Conservation (phyloP, 2,329 filamentous ascomycete species). For the Fusarium decemcellulare region DNA sequence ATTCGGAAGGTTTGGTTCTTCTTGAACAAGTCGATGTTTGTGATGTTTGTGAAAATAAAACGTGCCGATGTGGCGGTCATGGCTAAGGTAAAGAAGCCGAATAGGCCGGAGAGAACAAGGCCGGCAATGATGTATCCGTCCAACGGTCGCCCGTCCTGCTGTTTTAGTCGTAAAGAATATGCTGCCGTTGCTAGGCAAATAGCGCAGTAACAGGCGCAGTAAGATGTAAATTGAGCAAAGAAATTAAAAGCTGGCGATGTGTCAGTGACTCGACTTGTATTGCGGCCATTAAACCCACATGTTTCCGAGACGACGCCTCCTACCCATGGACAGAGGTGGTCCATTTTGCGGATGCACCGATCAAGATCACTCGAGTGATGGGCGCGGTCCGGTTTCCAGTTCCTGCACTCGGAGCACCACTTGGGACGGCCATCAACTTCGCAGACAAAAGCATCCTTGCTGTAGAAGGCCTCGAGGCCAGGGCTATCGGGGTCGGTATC, state of each 20-base stretch:
- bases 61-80: constrained; percentile 83
- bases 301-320: constrained; percentile 92
- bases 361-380: constrained; percentile 89
- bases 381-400: constrained; percentile 89
- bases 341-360: constrained; percentile 90
- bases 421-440: constrained; percentile 86
- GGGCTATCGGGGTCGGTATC: constrained; percentile 72
- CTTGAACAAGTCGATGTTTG: constrained; percentile 85
- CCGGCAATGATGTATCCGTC: constrained; percentile 77
- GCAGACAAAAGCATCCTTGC: constrained; percentile 86
- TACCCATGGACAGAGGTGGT: constrained; percentile 98
- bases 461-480: constrained; percentile 83
- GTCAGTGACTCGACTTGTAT: constrained; percentile 3
- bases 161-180: constrained; percentile 72
- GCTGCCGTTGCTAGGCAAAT: constrained; percentile 75
- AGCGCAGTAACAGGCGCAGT: constrained; percentile 77
- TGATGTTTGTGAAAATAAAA: constrained; percentile 80
- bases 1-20: constrained; percentile 77
- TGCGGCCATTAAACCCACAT: constrained; percentile 57
- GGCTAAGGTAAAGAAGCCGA: constrained; percentile 82
- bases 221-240: constrained; percentile 89
- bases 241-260: constrained; percentile 81
- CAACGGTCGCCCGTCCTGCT: constrained; percentile 53
- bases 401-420: constrained; percentile 88
- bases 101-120: constrained; percentile 78